These are phyloP conservation scores for Colletotrichum tamarilloi DNA, from an alignment of 2,329 filamentous ascomycete genomes.

Conservation along the genomic window DNA sequence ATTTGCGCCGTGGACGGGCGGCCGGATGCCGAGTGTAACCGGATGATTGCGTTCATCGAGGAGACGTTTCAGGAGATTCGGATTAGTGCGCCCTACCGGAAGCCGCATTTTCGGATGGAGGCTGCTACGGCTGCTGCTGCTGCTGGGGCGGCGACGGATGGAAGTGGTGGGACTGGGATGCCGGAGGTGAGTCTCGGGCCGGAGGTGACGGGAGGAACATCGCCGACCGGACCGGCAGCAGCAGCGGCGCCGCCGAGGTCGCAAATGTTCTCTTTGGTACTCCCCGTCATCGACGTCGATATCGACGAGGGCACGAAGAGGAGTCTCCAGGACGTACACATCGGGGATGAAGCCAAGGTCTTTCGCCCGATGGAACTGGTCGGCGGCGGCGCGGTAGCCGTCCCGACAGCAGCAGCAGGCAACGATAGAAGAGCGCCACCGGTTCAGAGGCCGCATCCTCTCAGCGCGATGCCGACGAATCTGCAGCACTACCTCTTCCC, in stretches of 20 bases:
- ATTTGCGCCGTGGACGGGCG: slow-evolving; percentile 34
- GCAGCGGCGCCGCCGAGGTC: not conserved
- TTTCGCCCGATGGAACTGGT: not conserved
- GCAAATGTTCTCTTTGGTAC: slow-evolving; percentile 35
- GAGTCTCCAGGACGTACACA: slow-evolving; percentile 30
- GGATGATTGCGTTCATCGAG: slow-evolving; percentile 35
- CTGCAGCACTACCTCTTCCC: slow-evolving; percentile 37
- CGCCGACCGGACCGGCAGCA: not conserved
- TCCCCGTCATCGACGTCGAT: slow-evolving; percentile 36
- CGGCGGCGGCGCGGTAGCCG: not conserved
- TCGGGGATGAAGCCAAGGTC: slow-evolving; percentile 22
- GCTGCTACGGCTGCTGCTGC: not conserved
- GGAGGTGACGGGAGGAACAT: too few relatives aligned
- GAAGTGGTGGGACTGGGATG: not conserved
- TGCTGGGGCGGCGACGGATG: not conserved
- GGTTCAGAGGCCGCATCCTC: slow-evolving; percentile 2
- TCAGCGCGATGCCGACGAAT: slow-evolving; percentile 36
- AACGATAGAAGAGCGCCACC: slow-evolving; percentile 1
- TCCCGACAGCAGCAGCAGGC: not conserved
- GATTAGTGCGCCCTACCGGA: slow-evolving; percentile 33
- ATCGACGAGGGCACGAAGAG: slow-evolving; percentile 34
- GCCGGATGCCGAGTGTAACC: slow-evolving; percentile 31
- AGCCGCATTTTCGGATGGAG: slow-evolving; percentile 34
- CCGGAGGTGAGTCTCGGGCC: not conserved
- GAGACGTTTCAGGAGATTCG: slow-evolving; percentile 37